A percentile compares a stretch with the other conserved stretches of the same genome.
Conservation (phyloP, 441 rosid genomes). For the Populus hybrid region DNA sequence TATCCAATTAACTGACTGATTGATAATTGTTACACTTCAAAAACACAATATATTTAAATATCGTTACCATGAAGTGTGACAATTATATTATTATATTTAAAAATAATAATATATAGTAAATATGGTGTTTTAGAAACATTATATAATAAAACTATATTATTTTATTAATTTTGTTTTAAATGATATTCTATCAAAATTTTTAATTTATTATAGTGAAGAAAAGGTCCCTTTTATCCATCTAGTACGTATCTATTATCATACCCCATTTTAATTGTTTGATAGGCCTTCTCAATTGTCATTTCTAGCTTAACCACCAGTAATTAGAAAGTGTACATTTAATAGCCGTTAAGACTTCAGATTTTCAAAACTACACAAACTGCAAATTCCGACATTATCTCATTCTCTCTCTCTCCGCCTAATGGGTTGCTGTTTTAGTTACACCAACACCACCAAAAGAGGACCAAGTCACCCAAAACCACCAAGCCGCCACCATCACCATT, state of each 20-base stretch:
- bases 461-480: neutral
- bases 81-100: no score
- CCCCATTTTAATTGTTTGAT: neutral
- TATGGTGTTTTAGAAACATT: fast-evolving
- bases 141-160: no score
- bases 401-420: conserved; percentile 21
- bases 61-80: fast-evolving
- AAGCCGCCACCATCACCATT: conserved; percentile 16
- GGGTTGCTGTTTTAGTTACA: conserved; percentile 55
- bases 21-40: no score
- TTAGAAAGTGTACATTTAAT: neutral
- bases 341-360: neutral
- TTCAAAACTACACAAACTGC: neutral
- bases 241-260: neutral
- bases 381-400: neutral
- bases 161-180: no score
- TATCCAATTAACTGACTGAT: fast-evolving
- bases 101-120: no score
- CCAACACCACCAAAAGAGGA: conserved; percentile 16
- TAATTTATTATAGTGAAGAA: no score
- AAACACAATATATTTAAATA: no score
- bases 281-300: neutral
- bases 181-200: no score
- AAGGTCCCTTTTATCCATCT: no score
- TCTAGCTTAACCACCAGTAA: neutral